Conservation (phyloP, 2,329 filamentous ascomycete species). For the Pseudodiploospora longispora region DNA sequence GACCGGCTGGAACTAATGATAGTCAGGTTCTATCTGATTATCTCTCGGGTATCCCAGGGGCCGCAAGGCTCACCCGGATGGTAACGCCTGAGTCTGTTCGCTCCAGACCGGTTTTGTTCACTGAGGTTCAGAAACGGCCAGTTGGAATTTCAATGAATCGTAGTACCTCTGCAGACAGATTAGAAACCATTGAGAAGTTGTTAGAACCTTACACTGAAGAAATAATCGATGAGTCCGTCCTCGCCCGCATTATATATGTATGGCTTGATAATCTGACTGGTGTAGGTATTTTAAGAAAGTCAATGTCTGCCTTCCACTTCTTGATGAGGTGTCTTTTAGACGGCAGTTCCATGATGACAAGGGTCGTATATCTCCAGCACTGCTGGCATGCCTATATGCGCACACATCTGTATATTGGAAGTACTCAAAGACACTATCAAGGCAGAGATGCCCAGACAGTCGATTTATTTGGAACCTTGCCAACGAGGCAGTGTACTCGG, state of each 20-base stretch:
- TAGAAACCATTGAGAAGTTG: conserved; percentile 50
- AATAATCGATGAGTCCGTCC: conserved; percentile 34
- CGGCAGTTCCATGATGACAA: conserved; percentile 36
- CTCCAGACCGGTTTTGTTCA: conserved; percentile 36
- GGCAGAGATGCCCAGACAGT: conserved; percentile 45
- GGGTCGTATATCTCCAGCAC: conserved; percentile 44
- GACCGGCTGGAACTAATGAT: conserved; percentile 51
- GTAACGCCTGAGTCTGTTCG: conserved; percentile 22
- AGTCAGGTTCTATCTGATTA: conserved; percentile 54
- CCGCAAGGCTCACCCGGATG: conserved; percentile 20
- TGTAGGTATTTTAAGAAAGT: conserved; percentile 45
- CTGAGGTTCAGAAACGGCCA: conserved; percentile 37
- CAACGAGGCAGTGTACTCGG: conserved; percentile 50
- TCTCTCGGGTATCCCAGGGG: conserved; percentile 29
- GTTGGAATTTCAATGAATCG: conserved; percentile 31
- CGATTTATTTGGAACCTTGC: conserved; percentile 57
- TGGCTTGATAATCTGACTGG: not conserved
- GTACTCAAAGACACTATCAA: conserved; percentile 33
- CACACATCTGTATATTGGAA: conserved; percentile 52
- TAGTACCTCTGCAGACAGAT: conserved; percentile 35
- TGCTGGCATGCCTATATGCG: conserved; percentile 50
- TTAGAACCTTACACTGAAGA: conserved; percentile 45
- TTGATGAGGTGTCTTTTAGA: conserved; percentile 47
- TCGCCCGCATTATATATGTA: conserved; percentile 17
- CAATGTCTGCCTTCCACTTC: conserved; percentile 53